Evolutionary conservation across 805 yeast genomes (phyloP).

Genomic region (Teunomyces kruisii): DNA sequence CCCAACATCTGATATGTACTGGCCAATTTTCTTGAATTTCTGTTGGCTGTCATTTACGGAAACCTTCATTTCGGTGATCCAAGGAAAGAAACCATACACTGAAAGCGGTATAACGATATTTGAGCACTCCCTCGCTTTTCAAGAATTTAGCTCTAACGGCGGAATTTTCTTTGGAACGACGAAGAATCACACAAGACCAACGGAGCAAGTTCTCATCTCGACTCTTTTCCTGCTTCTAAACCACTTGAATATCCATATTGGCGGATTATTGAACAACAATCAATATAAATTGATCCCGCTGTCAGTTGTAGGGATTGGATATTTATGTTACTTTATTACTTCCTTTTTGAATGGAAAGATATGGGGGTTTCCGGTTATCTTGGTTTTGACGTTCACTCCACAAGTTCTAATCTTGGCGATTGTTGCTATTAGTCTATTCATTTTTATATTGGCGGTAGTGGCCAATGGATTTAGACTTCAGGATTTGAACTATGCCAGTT

Average conservation of each 20-base stretch:
- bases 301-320: conserved; percentile 53
- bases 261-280: conserved; percentile 54
- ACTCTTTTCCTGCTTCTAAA: conserved; percentile 57
- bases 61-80: conserved; percentile 58
- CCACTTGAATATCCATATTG: conserved; percentile 61
- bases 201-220: conserved; percentile 50
- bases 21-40: conserved; percentile 57
- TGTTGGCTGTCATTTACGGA: conserved; percentile 66
- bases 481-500: conserved; percentile 37
- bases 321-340: conserved; percentile 44
- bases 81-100: conserved; percentile 54
- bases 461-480: conserved; percentile 46
- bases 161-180: conserved; percentile 20
- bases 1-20: conserved; percentile 53
- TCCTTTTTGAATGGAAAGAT: conserved; percentile 42
- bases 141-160: conserved; percentile 55
- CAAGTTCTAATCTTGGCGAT: conserved; percentile 57
- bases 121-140: conserved; percentile 75
- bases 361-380: conserved; percentile 52
- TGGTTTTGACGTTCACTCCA: conserved; percentile 63
- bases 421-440: conserved; percentile 49
- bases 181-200: conserved; percentile 39
- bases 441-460: conserved; percentile 59
- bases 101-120: conserved; percentile 72
- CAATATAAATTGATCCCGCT: conserved; percentile 64